Percentiles rank a stretch among this genome's conserved stretches.
These are phyloP conservation scores for Vitis hybrid DNA, from an alignment of 177 flowering plant genomes.

Conservation along the genomic window DNA sequence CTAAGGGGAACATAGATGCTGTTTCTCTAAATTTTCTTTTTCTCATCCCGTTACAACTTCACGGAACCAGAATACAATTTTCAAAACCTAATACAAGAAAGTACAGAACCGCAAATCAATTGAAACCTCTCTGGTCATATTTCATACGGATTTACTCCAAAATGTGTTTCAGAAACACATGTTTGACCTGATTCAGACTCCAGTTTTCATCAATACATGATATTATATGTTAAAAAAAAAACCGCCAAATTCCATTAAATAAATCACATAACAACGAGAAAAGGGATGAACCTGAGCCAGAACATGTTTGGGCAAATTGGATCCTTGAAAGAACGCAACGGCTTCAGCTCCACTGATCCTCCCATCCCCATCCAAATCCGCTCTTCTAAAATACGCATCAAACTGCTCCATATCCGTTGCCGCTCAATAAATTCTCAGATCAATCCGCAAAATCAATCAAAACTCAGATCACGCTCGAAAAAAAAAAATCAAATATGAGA, in stretches of 20 bases:
- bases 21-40: too few species aligned
- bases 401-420: constrained; percentile 58
- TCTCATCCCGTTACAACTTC: too few species aligned
- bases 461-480: background rate
- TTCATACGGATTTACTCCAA: background rate
- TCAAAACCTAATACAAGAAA: background rate
- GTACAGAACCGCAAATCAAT: background rate
- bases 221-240: too few species aligned
- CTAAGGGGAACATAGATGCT: too few species aligned
- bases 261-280: background rate
- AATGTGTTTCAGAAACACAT: background rate
- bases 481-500: background rate
- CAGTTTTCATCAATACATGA: background rate
- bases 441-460: background rate
- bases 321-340: constrained; percentile 82
- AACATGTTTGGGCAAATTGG: constrained; percentile 77
- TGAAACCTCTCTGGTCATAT: background rate
- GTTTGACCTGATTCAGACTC: background rate
- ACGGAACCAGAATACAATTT: too few species aligned
- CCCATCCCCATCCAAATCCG: constrained; percentile 96
- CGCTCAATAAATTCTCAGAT: background rate
- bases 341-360: constrained; percentile 95
- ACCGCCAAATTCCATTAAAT: too few species aligned
- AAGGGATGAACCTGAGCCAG: constrained; percentile 79
- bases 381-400: constrained; percentile 77